Percentiles rank a stretch among this genome's conserved stretches.
Evolutionary conservation across 208 protist genomes (phyloP).

Genomic region (Trypanosoma lewisi): DNA sequence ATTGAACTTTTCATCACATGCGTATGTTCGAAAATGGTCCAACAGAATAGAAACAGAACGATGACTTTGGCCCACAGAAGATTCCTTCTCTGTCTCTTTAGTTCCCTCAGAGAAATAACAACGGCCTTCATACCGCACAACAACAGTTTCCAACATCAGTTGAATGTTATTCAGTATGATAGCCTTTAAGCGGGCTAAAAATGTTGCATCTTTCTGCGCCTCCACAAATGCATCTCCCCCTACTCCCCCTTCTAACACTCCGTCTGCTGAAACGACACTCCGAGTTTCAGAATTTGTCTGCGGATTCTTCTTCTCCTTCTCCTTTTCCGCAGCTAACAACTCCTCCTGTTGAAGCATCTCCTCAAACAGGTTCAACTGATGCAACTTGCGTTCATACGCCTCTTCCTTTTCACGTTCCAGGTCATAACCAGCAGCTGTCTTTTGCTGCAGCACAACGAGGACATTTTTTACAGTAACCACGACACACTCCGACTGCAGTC

Average conservation of each 20-base stretch:
- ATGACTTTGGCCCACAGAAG: conserved; percentile 2
- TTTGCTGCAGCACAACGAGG: conserved; percentile 52
- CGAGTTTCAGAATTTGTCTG: neutral
- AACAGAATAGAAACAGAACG: conserved; percentile 32
- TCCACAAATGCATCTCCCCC: neutral
- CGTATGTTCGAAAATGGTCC: conserved; percentile 39
- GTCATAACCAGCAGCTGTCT: conserved; percentile 48
- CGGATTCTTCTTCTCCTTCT: neutral
- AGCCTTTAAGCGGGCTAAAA: conserved; percentile 69
- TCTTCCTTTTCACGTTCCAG: conserved; percentile 44
- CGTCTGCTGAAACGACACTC: neutral
- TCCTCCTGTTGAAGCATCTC: conserved; percentile 30
- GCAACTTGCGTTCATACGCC: conserved; percentile 38
- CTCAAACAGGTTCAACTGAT: conserved; percentile 51
- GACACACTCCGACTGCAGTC: conserved; percentile 68
- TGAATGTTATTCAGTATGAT: conserved; percentile 80
- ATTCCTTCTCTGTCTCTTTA: neutral
- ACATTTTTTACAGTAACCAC: conserved; percentile 57
- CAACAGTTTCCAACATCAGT: conserved; percentile 49
- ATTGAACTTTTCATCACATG: conserved; percentile 56
- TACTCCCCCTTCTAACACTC: neutral
- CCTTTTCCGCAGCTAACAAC: conserved; percentile 9
- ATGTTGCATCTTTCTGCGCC: conserved; percentile 42
- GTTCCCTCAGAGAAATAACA: conserved; percentile 4
- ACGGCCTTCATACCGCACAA: conserved; percentile 51